A percentile compares a stretch with the other conserved stretches of the same genome.
phyloP scores from a whole-genome alignment of 805 yeast species.

The Candida ipomoeae region DNA sequence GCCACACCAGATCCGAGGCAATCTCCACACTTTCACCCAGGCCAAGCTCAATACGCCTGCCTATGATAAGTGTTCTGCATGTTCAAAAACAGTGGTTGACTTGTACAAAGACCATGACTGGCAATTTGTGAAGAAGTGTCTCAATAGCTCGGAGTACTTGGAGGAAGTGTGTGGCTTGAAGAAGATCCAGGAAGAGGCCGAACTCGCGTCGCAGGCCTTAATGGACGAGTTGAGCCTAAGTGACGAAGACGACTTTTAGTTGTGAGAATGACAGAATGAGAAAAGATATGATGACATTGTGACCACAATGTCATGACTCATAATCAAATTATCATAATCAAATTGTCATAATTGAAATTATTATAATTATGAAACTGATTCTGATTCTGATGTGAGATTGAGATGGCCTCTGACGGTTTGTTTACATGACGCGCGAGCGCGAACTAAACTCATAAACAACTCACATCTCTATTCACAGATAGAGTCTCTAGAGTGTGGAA shows the following conservation, averaged over 20 bases:
- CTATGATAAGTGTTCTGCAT: conserved; percentile 81
- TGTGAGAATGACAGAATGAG: too few species aligned
- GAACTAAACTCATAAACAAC: conserved; percentile 1
- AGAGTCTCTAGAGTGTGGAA: background rate
- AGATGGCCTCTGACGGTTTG: background rate
- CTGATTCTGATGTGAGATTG: background rate
- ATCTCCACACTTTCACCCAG: conserved; percentile 60
- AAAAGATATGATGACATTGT: conserved; percentile 5
- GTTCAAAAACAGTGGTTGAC: conserved; percentile 59
- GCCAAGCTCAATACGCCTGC: conserved; percentile 66
- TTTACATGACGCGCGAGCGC: conserved; percentile 7
- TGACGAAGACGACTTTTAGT: conserved; percentile 10
- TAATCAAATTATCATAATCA: too few species aligned
- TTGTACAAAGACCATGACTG: conserved; percentile 58
- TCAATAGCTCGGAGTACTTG: conserved; percentile 61
- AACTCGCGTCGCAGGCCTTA: conserved; percentile 37
- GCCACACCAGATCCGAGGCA: conserved; percentile 93
- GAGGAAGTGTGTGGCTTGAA: conserved; percentile 79
- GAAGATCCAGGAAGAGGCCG: conserved; percentile 68
- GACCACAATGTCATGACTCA: background rate
- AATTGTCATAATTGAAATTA: too few species aligned
- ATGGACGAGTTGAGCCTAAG: conserved; percentile 20
- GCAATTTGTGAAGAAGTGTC: conserved; percentile 73
- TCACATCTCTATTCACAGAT: conserved; percentile 2
- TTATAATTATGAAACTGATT: too few species aligned